A percentile compares a stretch with the other conserved stretches of the same genome.
phyloP scores from a whole-genome alignment of 192 early-diverging fungal species.

The Coemansia sp. region DNA sequence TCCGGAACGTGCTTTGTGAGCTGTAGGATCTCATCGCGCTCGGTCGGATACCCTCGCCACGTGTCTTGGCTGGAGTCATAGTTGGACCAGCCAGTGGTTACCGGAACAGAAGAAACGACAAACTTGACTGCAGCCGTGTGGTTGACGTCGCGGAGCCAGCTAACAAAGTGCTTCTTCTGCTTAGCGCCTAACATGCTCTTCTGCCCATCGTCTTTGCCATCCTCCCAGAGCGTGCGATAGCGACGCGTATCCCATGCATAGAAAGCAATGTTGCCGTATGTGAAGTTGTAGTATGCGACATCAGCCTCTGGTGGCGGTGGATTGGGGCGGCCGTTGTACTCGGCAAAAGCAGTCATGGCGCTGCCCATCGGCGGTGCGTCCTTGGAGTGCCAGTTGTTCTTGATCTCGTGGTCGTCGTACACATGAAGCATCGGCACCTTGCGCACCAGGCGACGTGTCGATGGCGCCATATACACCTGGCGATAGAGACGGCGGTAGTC shows the following conservation, averaged over 20 bases:
- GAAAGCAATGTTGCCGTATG: constrained; percentile 48
- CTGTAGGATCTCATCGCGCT: constrained; percentile 49
- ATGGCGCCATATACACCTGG: constrained; percentile 44
- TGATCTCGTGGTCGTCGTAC: constrained; percentile 60
- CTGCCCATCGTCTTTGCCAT: neutral
- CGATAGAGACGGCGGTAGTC: constrained; percentile 55
- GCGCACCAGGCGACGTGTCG: constrained; percentile 32
- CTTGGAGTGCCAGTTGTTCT: constrained; percentile 56
- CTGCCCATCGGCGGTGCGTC: constrained; percentile 37
- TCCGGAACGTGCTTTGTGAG: constrained; percentile 43
- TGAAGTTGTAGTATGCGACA: constrained; percentile 53
- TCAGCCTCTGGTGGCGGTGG: constrained; percentile 23
- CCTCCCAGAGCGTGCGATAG: constrained; percentile 53
- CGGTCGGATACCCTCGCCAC: constrained; percentile 55
- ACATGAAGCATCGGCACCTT: constrained; percentile 50
- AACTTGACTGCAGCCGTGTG: constrained; percentile 56
- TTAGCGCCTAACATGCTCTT: constrained; percentile 47
- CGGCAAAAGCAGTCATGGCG: constrained; percentile 50
- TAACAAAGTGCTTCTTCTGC: constrained; percentile 49
- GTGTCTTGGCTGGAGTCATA: constrained; percentile 49
- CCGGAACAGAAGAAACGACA: constrained; percentile 51
- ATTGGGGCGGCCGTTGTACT: constrained; percentile 53
- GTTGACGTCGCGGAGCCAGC: constrained; percentile 51
- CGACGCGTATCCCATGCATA: constrained; percentile 57
- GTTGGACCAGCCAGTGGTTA: constrained; percentile 51